phyloP scores from a whole-genome alignment of 768 basidiomycete genomes.

The Leccinum longicurvipes region DNA sequence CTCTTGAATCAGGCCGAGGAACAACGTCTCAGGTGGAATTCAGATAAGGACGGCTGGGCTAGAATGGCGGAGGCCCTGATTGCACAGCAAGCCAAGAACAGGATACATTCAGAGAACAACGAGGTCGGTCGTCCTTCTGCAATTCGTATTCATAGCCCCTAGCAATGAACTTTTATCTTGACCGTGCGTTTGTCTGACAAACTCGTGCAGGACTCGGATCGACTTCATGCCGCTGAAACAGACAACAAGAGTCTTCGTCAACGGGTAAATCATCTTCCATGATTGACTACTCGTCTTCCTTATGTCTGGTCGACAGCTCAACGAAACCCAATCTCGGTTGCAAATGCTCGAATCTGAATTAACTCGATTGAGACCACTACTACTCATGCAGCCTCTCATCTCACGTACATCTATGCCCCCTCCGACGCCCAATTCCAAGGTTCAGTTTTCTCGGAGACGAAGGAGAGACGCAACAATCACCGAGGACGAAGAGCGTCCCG shows the following conservation, averaged over 20 bases:
- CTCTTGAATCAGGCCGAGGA: conserved; percentile 51
- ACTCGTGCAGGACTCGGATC: conserved; percentile 50
- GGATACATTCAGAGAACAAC: conserved; percentile 35
- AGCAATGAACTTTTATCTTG: background rate
- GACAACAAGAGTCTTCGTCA: conserved; percentile 62
- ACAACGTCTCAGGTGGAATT: conserved; percentile 57
- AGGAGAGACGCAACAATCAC: conserved; percentile 21
- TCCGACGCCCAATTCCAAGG: conserved; percentile 23
- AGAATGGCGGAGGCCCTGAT: conserved; percentile 67
- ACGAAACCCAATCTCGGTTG: conserved; percentile 53
- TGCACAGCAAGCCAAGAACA: conserved; percentile 41
- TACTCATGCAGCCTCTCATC: conserved; percentile 59
- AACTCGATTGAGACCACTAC: conserved; percentile 58
- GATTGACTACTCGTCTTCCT: background rate
- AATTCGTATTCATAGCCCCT: background rate
- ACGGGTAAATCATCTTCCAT: conserved; percentile 42
- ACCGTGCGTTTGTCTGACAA: conserved; percentile 12
- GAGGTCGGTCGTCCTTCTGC: conserved; percentile 38
- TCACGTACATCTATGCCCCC: conserved; percentile 17
- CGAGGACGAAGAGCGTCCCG: conserved; percentile 27
- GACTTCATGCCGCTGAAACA: conserved; percentile 48
- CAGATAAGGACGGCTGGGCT: conserved; percentile 63
- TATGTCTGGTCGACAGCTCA: conserved; percentile 41
- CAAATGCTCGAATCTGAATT: conserved; percentile 62
- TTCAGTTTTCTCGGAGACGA: conserved; percentile 22